Evolutionary conservation across 2,329 filamentous ascomycete genomes (phyloP).

Genomic region (Aspergillus hiratsukae): DNA sequence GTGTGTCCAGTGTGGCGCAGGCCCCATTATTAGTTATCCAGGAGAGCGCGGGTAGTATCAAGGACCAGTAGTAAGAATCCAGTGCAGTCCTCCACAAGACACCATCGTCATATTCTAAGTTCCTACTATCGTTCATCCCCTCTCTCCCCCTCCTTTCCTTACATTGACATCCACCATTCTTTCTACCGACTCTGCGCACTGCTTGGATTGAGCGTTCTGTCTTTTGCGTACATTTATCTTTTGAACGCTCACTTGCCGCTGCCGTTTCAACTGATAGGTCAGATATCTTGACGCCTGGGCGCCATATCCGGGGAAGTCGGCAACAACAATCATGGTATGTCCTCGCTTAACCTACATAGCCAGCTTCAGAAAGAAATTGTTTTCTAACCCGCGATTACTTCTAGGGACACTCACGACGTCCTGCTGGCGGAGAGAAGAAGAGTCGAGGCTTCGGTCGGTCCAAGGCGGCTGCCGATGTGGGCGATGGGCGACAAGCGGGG

Average conservation of each 20-base stretch:
- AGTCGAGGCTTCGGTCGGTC: slow-evolving; percentile 39
- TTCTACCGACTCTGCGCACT: slow-evolving; percentile 1
- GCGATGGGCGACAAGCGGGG: slow-evolving; percentile 41
- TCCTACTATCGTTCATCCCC: background rate
- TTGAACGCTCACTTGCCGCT: slow-evolving; percentile 8
- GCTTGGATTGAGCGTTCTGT: slow-evolving; percentile 15
- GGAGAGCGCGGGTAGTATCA: background rate
- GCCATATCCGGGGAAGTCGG: slow-evolving; percentile 25
- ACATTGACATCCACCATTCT: slow-evolving; percentile 3
- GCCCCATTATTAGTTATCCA: slow-evolving; percentile 7
- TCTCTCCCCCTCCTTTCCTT: slow-evolving; percentile 9
- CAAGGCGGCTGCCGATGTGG: slow-evolving; percentile 39
- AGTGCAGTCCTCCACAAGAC: slow-evolving; percentile 6
- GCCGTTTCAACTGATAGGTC: slow-evolving; percentile 21
- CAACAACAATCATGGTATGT: slow-evolving; percentile 32
- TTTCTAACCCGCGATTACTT: slow-evolving; percentile 17
- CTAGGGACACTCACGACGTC: slow-evolving; percentile 43
- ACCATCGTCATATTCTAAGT: slow-evolving; percentile 10
- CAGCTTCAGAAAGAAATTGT: background rate
- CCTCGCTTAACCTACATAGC: background rate
- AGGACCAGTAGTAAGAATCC: background rate
- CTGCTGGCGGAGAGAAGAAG: slow-evolving; percentile 40
- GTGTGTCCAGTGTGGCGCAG: slow-evolving; percentile 22
- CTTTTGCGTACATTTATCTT: slow-evolving; percentile 14
- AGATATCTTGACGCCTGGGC: slow-evolving; percentile 29